Evolutionary conservation across 2,329 filamentous ascomycete genomes (phyloP).

Genomic region (Didymella lethalis): DNA sequence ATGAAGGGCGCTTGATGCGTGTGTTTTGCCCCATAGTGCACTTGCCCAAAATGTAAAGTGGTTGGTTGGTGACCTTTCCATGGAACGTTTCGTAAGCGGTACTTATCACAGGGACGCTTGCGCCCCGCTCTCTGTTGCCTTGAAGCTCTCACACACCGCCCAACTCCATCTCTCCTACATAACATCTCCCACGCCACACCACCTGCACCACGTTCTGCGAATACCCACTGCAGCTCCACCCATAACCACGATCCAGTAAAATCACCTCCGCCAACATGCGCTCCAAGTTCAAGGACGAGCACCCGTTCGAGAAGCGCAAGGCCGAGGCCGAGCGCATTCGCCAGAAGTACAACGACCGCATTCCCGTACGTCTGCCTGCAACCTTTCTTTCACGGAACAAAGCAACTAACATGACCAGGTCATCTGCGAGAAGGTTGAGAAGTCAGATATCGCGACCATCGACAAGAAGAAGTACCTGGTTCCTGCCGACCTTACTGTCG

Average conservation of each 20-base stretch:
- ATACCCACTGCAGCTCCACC: conserved; percentile 15
- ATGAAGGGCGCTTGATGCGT: conserved; percentile 21
- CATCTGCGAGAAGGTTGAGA: conserved; percentile 76
- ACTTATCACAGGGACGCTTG: conserved; percentile 28
- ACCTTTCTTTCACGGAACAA: conserved; percentile 1
- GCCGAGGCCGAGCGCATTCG: conserved; percentile 99
- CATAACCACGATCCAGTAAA: conserved; percentile 23
- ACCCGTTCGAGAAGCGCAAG: conserved; percentile 99
- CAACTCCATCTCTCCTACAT: conserved; percentile 34
- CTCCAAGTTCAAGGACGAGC: conserved; percentile 99
- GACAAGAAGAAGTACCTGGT: conserved; percentile 99
- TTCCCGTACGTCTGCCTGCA: conserved; percentile 75
- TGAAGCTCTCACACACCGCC: conserved; percentile 38
- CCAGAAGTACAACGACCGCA: conserved; percentile 98
- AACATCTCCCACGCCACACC: conserved; percentile 35
- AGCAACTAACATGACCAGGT: conserved; percentile 66
- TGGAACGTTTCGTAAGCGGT: conserved; percentile 22
- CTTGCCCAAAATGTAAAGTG: conserved; percentile 26
- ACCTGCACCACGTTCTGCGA: conserved; percentile 19
- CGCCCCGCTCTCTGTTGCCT: conserved; percentile 44
- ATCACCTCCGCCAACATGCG: conserved; percentile 68
- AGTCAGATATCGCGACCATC: conserved; percentile 93
- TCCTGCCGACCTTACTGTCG: conserved; percentile 94
- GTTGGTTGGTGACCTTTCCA: conserved; percentile 19
- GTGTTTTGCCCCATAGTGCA: conserved; percentile 25